Evolutionary conservation across 768 basidiomycete genomes (phyloP).

Genomic region (Amanita phalloides): DNA sequence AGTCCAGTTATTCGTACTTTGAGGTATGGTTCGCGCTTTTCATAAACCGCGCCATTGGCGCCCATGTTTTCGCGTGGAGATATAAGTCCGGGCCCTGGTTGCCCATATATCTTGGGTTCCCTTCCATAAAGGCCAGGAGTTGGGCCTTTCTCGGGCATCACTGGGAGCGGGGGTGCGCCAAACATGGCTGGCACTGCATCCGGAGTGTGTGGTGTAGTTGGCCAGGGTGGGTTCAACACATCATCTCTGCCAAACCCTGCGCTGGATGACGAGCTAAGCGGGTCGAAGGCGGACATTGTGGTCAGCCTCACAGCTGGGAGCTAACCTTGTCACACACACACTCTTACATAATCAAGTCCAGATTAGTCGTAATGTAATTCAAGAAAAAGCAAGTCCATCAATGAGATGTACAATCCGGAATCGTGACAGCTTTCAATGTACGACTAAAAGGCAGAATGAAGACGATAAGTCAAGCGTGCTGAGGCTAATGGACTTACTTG

Average conservation of each 20-base stretch:
- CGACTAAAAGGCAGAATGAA: conserved; percentile 28
- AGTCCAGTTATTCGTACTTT: conserved; percentile 83
- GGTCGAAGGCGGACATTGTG: conserved; percentile 50
- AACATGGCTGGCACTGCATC: conserved; percentile 65
- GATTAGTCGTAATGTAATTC: background rate
- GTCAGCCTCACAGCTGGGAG: background rate
- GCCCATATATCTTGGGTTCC: conserved; percentile 81
- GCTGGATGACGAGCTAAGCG: conserved; percentile 46
- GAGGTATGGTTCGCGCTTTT: conserved; percentile 76
- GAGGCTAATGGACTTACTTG: conserved; percentile 21
- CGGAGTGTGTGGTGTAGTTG: conserved; percentile 66
- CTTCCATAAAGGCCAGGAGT: conserved; percentile 57
- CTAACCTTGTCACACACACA: background rate
- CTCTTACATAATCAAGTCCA: conserved; percentile 4
- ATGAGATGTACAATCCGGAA: conserved; percentile 43
- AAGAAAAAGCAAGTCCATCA: conserved; percentile 9
- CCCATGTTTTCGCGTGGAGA: conserved; percentile 58
- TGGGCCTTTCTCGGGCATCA: conserved; percentile 42
- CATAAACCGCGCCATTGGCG: conserved; percentile 61
- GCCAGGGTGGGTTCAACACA: conserved; percentile 56
- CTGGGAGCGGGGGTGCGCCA: conserved; percentile 43
- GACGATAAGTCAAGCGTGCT: background rate
- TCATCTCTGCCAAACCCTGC: conserved; percentile 38
- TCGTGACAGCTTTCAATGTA: conserved; percentile 57
- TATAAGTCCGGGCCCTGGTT: conserved; percentile 74